These are phyloP conservation scores for Papiliotrema nemorosa DNA, from an alignment of 1,284 basidiomycete genomes.

Conservation along the genomic window DNA sequence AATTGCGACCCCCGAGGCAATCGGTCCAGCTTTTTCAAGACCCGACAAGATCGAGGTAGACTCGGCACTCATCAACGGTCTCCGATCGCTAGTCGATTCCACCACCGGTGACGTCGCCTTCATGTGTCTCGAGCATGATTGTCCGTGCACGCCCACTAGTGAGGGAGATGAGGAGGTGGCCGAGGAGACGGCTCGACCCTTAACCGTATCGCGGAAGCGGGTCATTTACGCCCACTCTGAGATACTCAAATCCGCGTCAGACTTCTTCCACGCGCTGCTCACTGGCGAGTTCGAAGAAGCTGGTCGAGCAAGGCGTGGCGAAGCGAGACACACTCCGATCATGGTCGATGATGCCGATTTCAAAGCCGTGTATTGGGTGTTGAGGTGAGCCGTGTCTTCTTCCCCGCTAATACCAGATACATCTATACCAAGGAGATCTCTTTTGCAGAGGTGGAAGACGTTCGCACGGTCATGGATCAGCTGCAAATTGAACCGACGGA, in stretches of 20 bases:
- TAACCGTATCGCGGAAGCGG: slow-evolving; percentile 24
- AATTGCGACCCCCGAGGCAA: slow-evolving; percentile 63
- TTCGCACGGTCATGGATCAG: slow-evolving; percentile 25
- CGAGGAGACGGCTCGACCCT: neutral
- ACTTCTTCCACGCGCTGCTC: slow-evolving; percentile 78
- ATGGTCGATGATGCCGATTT: slow-evolving; percentile 78
- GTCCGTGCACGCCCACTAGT: slow-evolving; percentile 21
- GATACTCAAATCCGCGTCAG: slow-evolving; percentile 66
- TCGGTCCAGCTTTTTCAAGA: slow-evolving; percentile 60
- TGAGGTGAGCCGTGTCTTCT: slow-evolving; percentile 40
- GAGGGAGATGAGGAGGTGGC: neutral
- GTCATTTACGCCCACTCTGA: slow-evolving; percentile 77
- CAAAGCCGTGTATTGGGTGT: slow-evolving; percentile 74
- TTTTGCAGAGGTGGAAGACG: slow-evolving; percentile 56
- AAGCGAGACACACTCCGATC: slow-evolving; percentile 8
- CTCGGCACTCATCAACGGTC: slow-evolving; percentile 60
- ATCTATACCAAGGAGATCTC: slow-evolving; percentile 64
- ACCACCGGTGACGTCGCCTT: slow-evolving; percentile 60
- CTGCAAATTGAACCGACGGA: slow-evolving; percentile 18
- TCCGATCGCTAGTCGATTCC: slow-evolving; percentile 46
- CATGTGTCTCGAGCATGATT: slow-evolving; percentile 62
- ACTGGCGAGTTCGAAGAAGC: slow-evolving; percentile 67
- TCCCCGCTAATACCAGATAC: slow-evolving; percentile 53
- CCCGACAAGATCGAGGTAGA: slow-evolving; percentile 26
- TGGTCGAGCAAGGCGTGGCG: slow-evolving; percentile 28